Conservation (phyloP, 164 flowering plant species). For the Umbellularia californica region DNA sequence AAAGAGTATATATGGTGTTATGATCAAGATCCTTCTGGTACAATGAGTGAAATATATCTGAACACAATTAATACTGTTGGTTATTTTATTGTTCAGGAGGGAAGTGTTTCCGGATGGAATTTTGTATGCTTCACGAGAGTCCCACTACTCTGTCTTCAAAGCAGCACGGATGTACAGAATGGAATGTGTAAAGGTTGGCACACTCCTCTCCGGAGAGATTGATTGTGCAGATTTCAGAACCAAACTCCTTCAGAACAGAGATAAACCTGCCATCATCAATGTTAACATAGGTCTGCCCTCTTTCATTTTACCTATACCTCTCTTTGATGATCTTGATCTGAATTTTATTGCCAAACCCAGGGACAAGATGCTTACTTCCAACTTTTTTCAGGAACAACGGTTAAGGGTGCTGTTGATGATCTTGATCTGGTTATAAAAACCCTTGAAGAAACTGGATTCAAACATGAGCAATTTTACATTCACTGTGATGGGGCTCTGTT, state of each 20-base stretch:
- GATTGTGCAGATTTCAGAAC: slow-evolving; percentile 72
- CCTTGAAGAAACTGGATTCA: slow-evolving; percentile 77
- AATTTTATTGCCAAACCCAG: background rate
- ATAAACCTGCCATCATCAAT: slow-evolving; percentile 86
- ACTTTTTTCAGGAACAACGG: slow-evolving; percentile 75
- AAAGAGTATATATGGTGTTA: too few species aligned
- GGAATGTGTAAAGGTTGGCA: slow-evolving; percentile 73
- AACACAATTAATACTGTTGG: background rate
- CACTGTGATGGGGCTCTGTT: slow-evolving; percentile 95
- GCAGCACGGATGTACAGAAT: slow-evolving; percentile 97
- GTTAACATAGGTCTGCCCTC: slow-evolving; percentile 70
- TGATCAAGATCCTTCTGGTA: background rate
- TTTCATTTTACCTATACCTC: background rate
- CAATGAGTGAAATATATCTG: background rate
- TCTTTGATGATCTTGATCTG: background rate
- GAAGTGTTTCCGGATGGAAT: slow-evolving; percentile 92
- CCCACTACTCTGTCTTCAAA: slow-evolving; percentile 91
- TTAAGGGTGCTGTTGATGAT: slow-evolving; percentile 99
- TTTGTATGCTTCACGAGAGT: slow-evolving; percentile 75
- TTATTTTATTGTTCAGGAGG: slow-evolving; percentile 48
- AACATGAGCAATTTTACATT: slow-evolving; percentile 76
- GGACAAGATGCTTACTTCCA: background rate
- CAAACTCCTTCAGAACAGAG: slow-evolving; percentile 64
- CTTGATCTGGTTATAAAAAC: slow-evolving; percentile 87
- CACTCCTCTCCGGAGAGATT: slow-evolving; percentile 78